These are phyloP conservation scores for Russula olivacea DNA, from an alignment of 768 basidiomycete species.

Conservation along the genomic window DNA sequence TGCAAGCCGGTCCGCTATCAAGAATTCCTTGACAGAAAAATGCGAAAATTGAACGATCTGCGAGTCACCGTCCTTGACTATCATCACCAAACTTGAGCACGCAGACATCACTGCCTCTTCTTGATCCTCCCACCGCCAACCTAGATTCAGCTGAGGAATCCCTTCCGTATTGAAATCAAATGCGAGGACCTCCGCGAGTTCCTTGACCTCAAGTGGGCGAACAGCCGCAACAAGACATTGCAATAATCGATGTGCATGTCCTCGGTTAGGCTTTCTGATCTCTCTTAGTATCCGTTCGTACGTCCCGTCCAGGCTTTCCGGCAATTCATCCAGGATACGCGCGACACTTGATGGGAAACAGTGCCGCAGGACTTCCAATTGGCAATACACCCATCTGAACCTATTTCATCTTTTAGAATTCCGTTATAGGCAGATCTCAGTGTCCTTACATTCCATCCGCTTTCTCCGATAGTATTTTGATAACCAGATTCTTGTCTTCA, in stretches of 20 bases:
- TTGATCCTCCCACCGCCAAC: too few relatives aligned
- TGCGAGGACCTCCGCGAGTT: neutral
- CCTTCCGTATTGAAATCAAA: neutral
- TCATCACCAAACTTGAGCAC: too few relatives aligned
- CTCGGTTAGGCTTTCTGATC: neutral
- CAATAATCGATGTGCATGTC: neutral
- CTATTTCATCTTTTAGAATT: neutral
- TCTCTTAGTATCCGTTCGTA: neutral
- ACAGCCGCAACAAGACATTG: neutral
- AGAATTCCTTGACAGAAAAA: neutral
- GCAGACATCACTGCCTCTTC: too few relatives aligned
- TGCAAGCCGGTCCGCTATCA: neutral
- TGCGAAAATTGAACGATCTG: neutral
- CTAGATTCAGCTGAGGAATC: neutral
- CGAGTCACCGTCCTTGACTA: neutral
- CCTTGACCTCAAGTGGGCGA: neutral
- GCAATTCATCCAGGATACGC: neutral
- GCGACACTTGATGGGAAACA: neutral
- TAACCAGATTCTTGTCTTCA: neutral
- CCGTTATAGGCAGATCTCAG: neutral
- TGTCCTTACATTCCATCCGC: neutral
- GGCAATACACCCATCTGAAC: neutral
- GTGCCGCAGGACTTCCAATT: neutral
- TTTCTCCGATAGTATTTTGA: neutral
- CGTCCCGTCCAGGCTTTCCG: neutral